Conservation (phyloP, 2,329 filamentous ascomycete species). For the Macroventuria anomochaeta region DNA sequence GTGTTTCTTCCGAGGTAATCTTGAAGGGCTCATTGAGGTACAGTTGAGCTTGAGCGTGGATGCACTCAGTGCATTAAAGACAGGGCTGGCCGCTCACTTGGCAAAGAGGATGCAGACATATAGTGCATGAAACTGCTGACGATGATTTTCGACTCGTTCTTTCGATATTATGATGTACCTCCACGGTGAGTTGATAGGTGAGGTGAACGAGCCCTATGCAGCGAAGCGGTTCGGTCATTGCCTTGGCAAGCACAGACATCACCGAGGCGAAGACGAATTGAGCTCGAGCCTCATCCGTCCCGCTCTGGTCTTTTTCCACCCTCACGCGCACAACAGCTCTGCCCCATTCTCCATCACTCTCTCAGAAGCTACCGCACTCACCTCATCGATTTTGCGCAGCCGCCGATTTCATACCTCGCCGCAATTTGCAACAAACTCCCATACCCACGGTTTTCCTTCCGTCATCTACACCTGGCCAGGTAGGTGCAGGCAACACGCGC, state of each 20-base stretch:
- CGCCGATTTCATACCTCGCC: constrained; percentile 5
- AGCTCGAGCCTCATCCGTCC: constrained; percentile 2
- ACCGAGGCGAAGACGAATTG: constrained; percentile 14
- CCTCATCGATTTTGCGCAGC: constrained; percentile 10
- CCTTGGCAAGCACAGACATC: constrained; percentile 15
- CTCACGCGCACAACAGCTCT: constrained; percentile 17
- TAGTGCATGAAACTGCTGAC: no score
- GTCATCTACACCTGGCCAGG: constrained; percentile 20
- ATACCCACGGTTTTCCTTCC: constrained; percentile 20
- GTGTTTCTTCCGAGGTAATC: no score
- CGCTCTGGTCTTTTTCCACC: constrained; percentile 12
- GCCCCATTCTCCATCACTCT: constrained; percentile 11
- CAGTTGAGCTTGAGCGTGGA: not conserved
- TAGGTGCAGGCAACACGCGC: constrained; percentile 21
- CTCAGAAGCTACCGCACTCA: constrained; percentile 6
- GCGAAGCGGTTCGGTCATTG: constrained; percentile 6
- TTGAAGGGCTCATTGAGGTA: no score
- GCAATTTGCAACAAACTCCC: constrained; percentile 3
- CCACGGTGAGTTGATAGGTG: not conserved
- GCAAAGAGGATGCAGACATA: no score
- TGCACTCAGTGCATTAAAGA: not conserved
- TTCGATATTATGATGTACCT: not conserved
- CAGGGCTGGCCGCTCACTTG: no score
- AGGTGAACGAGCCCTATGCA: not conserved
- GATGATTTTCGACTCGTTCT: not conserved